These are phyloP conservation scores for Termitomyces sp. DNA, from an alignment of 768 basidiomycete species.

Conservation along the genomic window DNA sequence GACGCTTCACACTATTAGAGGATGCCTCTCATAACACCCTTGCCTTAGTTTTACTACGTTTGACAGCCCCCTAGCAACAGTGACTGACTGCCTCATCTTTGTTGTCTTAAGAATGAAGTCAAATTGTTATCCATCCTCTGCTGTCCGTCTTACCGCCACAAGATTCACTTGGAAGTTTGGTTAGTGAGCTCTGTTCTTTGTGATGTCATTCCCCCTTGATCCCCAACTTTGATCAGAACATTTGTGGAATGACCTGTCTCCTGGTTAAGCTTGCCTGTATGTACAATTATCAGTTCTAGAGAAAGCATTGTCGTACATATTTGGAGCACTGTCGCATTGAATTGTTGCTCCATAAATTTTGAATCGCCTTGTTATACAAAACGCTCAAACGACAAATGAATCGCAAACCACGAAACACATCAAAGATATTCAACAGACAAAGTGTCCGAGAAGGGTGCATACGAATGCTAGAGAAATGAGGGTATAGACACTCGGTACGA, in stretches of 20 bases:
- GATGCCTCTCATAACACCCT: too few relatives aligned
- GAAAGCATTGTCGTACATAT: neutral
- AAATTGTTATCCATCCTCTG: neutral
- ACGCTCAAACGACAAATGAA: neutral
- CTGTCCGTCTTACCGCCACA: neutral
- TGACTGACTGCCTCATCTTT: neutral
- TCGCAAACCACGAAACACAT: neutral
- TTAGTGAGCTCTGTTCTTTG: too few relatives aligned
- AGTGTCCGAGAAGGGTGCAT: neutral
- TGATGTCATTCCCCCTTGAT: neutral
- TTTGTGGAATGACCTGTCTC: slow-evolving; percentile 1
- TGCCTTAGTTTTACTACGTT: too few relatives aligned
- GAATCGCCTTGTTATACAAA: neutral
- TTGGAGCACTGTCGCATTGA: neutral
- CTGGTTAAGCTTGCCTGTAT: neutral
- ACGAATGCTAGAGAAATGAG: neutral
- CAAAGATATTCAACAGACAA: too few relatives aligned
- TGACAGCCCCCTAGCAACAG: neutral
- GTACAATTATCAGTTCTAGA: neutral
- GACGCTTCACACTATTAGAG: too few relatives aligned
- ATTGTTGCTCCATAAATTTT: neutral
- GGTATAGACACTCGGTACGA: neutral
- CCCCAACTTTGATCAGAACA: neutral
- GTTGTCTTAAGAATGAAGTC: too few relatives aligned
- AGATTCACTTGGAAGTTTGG: neutral